Evolutionary conservation across 352 stramenopile genomes (phyloP).

Genomic region (Peronosclerospora sorghi): DNA sequence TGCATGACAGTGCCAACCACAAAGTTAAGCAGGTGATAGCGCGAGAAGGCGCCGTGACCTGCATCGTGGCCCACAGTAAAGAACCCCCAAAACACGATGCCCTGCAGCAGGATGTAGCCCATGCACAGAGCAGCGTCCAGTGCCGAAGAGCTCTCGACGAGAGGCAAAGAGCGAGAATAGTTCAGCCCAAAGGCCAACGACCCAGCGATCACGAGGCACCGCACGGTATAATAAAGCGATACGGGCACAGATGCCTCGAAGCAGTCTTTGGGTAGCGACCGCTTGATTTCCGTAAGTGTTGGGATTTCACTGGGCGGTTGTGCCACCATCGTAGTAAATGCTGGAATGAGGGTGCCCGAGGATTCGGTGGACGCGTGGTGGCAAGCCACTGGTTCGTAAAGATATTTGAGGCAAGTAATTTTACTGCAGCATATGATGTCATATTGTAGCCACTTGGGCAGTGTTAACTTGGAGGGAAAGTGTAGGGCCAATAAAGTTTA

Average conservation of each 20-base stretch:
- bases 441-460: too few species aligned
- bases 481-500: too few species aligned
- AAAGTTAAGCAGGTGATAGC: conserved; percentile 71
- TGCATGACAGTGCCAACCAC: conserved; percentile 63
- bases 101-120: conserved; percentile 59
- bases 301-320: conserved; percentile 46
- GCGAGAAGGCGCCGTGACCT: conserved; percentile 70
- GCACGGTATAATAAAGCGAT: conserved; percentile 66
- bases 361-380: too few species aligned
- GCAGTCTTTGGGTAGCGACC: conserved; percentile 49
- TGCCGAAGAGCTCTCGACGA: conserved; percentile 22
- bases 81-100: conserved; percentile 76
- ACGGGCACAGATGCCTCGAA: conserved; percentile 61
- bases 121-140: conserved; percentile 38
- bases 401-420: too few species aligned
- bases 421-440: too few species aligned
- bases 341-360: too few species aligned
- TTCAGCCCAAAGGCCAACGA: conserved; percentile 33
- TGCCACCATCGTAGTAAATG: conserved; percentile 23
- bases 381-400: too few species aligned
- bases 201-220: conserved; percentile 36
- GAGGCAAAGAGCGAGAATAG: conserved; percentile 26
- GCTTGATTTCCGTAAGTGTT: conserved; percentile 74
- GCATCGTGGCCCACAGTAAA: conserved; percentile 78
- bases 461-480: too few species aligned